Percentiles rank a stretch among this genome's conserved stretches.
phyloP scores from a whole-genome alignment of 306 rosid species.

The Arachis hypogaea region DNA sequence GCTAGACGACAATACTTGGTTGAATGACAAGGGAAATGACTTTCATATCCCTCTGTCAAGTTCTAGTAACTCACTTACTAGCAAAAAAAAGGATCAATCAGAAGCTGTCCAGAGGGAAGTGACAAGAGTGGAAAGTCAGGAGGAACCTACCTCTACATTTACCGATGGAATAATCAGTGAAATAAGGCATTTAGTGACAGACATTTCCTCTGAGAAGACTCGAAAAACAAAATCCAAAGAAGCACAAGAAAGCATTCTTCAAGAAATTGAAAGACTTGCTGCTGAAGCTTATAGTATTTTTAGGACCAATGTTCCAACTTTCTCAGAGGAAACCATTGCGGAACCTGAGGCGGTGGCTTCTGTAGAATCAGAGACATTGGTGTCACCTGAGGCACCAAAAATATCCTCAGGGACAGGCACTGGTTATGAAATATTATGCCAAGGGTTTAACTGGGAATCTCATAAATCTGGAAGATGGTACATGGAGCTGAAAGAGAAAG shows the following conservation, averaged over 20 bases:
- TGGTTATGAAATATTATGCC: constrained; percentile 91
- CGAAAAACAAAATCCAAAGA: constrained; percentile 66
- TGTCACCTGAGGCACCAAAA: constrained; percentile 35
- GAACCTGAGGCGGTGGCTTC: constrained; percentile 42
- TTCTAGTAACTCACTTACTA: constrained; percentile 46
- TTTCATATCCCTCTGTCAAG: constrained; percentile 72
- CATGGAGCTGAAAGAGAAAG: constrained; percentile 75
- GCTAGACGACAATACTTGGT: constrained; percentile 71
- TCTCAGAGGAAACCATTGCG: constrained; percentile 53
- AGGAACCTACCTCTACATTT: constrained; percentile 49
- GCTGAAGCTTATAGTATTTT: constrained; percentile 93
- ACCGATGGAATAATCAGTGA: constrained; percentile 77
- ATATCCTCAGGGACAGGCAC: constrained; percentile 76
- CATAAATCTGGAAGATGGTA: constrained; percentile 93
- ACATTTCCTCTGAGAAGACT: constrained; percentile 65
- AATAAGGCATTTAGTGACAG: constrained; percentile 76
- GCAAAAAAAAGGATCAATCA: constrained; percentile 39
- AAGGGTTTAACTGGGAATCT: constrained; percentile 99
- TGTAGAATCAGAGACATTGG: constrained; percentile 36
- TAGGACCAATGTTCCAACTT: constrained; percentile 69
- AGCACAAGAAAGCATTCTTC: constrained; percentile 85
- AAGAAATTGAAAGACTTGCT: constrained; percentile 88
- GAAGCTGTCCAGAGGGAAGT: constrained; percentile 45
- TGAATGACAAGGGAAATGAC: constrained; percentile 69
- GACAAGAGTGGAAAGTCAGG: constrained; percentile 47